Base-by-base conservation (phyloP, 768 basidiomycete species). In the Collybia nuda region DNA sequence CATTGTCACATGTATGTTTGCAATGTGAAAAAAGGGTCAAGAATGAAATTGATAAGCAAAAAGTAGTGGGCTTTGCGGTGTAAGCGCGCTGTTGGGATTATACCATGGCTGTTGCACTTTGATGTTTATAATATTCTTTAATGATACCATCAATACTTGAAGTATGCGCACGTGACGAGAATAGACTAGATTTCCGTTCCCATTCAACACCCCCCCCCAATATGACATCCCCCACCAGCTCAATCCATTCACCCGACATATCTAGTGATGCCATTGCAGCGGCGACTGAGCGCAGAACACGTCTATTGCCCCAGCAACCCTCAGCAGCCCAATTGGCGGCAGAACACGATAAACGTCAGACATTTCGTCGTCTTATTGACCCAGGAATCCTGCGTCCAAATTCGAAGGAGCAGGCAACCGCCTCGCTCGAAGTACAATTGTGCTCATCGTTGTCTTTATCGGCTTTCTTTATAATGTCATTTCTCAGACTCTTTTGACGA, bases 341-440 rank as follows among this genome's bases (percentile, higher is more conserved):
- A 53, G 80, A 90, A 53, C 81, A 86, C 56, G 86, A 86, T 47
- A 79, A 76, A 47, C 81, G 85, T 37, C 88, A 86, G 61, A 72
- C 73, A 49, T 91, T 92, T 64, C 78, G 90, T 39, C 75, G 90
- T 35, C 71, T 92, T 52, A 77, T 92, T 52, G 87, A 92, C 58
- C 88, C 88, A 40, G 89, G 88, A 12, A 91, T 93, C 57, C 59
- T 79, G 44, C 79, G 90, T 2, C 86, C 81, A 5, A 91, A 91
- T 62, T 65, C 84, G 11, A 79, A 78, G 54, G 78, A 78, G 44
- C 72, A 79, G 47, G 84, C 85, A 1, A 62, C 79, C 55, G 75
- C 77, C 50, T 78, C 88, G 48, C 69, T 93, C 56, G 82, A 82
- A 76, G 90, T 85, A 76, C 57, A 61, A 51, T 45, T 47, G 43